Evolutionary conservation across 2,329 filamentous ascomycete genomes (phyloP), one percentile per base, ranked within the genome.

Genomic region (Diaporthe ampelina): DNA sequence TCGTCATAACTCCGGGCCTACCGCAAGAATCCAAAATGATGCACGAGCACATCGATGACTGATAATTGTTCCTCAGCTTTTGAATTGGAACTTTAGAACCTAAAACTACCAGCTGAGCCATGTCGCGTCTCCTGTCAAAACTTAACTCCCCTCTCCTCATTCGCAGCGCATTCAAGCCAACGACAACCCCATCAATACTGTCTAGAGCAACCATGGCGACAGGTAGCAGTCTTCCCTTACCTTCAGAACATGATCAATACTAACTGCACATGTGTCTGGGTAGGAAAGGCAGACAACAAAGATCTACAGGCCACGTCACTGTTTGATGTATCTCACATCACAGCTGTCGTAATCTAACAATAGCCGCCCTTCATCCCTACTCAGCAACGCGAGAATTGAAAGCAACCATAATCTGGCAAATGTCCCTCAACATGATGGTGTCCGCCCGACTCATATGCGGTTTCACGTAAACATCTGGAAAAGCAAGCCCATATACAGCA

Each of bases 251-350:
- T 9, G 10, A 21, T 24, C 43, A 32, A 32, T 19, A 29, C 37
- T 63, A 10, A 69, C 54, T 54, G 37, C 37, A 37, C 37, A 37
- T 37, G 37, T 13, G 11, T 40, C 4, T 35, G 7, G 11, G 3
- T n/a, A 73, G 73, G 56, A 32, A 57, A 74, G 7, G 43, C 73
- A n/a, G 54, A 54, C 19, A 74, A 61, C 29, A 40, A 73, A 26
- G 73, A 63, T 3, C 57, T 74, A 11, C 70, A 74, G 56, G 73
- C 73, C n/a, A 56, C 19, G 19, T 57, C 70, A 0, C 54, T 74
- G 7, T 74, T 74, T 11, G 73, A 73, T 63, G 73, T 74, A 15
- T 74, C 73, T 17, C 73, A 74, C 48, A 63, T 74, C 45, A 74
- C 70, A 29, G 73, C 73, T 10, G 73, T 74, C 6, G 73, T n/a